Evolutionary conservation across 148 eudicot genomes (phyloP).

Genomic region (Rhododendron henanense): DNA sequence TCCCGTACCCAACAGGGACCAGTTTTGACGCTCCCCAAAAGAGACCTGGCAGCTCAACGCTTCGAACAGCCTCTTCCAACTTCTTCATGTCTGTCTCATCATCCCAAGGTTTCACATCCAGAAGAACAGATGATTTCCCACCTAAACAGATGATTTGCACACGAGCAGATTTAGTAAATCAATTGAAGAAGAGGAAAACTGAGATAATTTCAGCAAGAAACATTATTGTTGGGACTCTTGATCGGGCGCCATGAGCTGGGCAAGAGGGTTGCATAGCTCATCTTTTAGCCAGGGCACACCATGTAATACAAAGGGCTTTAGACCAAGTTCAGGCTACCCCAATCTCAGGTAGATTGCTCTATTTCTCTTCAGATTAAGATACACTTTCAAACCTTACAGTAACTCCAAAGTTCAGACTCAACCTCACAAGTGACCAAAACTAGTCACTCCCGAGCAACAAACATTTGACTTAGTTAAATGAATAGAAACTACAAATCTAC

Average conservation of each 20-base stretch:
- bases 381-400: not conserved
- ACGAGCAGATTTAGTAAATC: not conserved
- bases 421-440: not conserved
- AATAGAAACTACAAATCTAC: not conserved
- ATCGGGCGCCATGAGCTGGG: not conserved
- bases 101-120: constrained; percentile 99
- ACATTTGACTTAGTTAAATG: not conserved
- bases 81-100: constrained; percentile 98
- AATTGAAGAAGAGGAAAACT: not conserved
- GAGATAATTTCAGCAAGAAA: not conserved
- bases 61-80: constrained; percentile 89
- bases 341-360: not conserved
- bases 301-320: not conserved
- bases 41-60: constrained; percentile 77
- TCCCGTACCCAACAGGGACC: constrained; percentile 87
- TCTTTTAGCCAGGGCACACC: not conserved
- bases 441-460: not conserved
- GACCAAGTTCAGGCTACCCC: not conserved
- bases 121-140: constrained; percentile 91
- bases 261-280: not conserved
- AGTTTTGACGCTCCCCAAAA: constrained; percentile 97
- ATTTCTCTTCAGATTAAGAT: not conserved
- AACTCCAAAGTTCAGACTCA: not conserved
- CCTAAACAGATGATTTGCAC: constrained; percentile 30
- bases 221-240: not conserved